phyloP scores from a whole-genome alignment of 2,329 filamentous ascomycete genomes.

The Metarhizium guizhouense region DNA sequence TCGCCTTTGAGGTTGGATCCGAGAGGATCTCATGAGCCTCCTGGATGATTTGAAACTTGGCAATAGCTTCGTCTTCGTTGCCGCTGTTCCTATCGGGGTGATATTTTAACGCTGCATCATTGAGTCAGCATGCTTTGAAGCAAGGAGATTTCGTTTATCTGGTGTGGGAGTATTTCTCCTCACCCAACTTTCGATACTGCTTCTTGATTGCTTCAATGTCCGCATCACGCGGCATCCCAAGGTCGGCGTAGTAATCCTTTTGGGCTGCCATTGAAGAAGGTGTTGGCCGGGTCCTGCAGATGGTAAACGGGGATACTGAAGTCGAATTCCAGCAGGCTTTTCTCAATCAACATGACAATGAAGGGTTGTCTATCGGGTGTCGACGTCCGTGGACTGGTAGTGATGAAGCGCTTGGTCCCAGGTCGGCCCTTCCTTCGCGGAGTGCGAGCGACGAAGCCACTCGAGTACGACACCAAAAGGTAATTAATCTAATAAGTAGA shows the following conservation, averaged over 20 bases:
- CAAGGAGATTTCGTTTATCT: background rate
- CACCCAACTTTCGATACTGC: constrained; percentile 77
- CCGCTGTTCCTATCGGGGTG: constrained; percentile 87
- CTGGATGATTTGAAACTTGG: constrained; percentile 80
- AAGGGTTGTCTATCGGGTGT: background rate
- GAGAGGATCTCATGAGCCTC: constrained; percentile 69
- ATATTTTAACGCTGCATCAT: constrained; percentile 60
- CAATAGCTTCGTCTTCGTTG: constrained; percentile 67
- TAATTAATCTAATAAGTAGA: background rate
- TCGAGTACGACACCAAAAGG: background rate
- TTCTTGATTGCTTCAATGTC: constrained; percentile 72
- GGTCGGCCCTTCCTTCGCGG: background rate
- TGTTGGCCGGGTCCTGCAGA: background rate
- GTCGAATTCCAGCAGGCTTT: constrained; percentile 1
- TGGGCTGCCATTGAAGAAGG: constrained; percentile 28
- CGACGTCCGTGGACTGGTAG: background rate
- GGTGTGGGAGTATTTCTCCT: background rate
- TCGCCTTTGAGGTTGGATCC: constrained; percentile 39
- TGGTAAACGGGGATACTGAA: background rate
- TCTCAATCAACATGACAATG: constrained; percentile 10
- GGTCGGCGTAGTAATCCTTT: constrained; percentile 77
- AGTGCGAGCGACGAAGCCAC: background rate
- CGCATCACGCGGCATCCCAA: constrained; percentile 61
- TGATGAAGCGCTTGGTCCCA: background rate
- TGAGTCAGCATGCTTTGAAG: constrained; percentile 14